phyloP scores from a whole-genome alignment of 225 moss, liverwort and hornwort genomes.

The Physcomitrellopsis africana region DNA sequence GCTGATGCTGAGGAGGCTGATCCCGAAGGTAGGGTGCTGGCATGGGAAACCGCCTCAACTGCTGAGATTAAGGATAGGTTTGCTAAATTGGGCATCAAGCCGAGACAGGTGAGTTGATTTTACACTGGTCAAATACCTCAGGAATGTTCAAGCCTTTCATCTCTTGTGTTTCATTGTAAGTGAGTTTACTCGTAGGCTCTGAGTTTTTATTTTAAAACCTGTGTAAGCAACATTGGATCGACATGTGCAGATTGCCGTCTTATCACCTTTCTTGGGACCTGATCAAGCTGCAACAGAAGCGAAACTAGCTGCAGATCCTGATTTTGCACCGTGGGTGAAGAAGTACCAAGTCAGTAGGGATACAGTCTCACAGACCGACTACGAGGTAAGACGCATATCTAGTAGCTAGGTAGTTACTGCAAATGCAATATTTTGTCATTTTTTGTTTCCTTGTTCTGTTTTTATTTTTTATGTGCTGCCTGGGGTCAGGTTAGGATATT shows the following conservation, averaged over 20 bases:
- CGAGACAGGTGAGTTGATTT: conserved; percentile 66
- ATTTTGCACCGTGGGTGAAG: conserved; percentile 76
- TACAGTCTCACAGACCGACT: conserved; percentile 96
- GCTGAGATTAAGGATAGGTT: conserved; percentile 77
- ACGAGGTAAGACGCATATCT: conserved; percentile 51
- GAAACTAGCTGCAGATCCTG: conserved; percentile 71
- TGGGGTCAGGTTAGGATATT: too few species aligned
- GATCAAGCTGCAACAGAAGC: conserved; percentile 64
- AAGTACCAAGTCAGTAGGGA: conserved; percentile 82
- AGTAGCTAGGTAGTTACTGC: too few species aligned
- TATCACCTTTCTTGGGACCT: conserved; percentile 84
- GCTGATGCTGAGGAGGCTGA: conserved; percentile 70
- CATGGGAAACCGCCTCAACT: conserved; percentile 76
- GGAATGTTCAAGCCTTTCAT: neutral
- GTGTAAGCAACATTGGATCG: neutral
- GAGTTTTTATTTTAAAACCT: neutral
- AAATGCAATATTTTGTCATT: neutral
- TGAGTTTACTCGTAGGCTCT: neutral
- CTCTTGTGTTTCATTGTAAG: neutral
- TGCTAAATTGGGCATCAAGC: conserved; percentile 70
- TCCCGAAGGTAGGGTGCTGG: conserved; percentile 79
- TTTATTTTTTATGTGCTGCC: too few species aligned
- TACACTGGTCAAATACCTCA: neutral
- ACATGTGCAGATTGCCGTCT: conserved; percentile 49
- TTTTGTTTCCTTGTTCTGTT: neutral